These are phyloP conservation scores for Nemania sp. DNA, from an alignment of 2,329 filamentous ascomycete genomes.

Conservation along the genomic window DNA sequence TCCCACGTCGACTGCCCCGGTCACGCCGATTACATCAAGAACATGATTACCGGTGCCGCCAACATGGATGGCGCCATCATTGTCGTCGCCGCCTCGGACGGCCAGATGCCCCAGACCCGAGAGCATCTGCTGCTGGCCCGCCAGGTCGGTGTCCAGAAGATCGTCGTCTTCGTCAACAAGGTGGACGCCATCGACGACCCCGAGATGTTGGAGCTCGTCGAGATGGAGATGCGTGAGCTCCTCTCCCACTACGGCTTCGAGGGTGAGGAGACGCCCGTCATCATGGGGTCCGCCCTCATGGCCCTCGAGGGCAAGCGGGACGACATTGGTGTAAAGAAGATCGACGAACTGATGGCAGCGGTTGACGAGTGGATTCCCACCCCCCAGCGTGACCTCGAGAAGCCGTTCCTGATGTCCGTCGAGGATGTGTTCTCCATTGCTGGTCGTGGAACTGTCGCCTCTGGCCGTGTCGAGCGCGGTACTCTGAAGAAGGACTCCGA, in stretches of 20 bases:
- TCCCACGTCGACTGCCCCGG: slow-evolving; percentile 99
- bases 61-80: slow-evolving; percentile 99
- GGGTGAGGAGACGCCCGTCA: slow-evolving; percentile 94
- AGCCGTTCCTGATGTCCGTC: slow-evolving; percentile 98
- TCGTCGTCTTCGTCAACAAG: slow-evolving; percentile 99
- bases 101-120: slow-evolving; percentile 99
- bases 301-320: slow-evolving; percentile 84
- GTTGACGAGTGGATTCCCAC: slow-evolving; percentile 98
- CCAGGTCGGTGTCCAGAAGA: slow-evolving; percentile 96
- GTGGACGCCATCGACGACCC: slow-evolving; percentile 95
- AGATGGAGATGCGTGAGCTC: slow-evolving; percentile 99
- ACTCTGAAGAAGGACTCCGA: slow-evolving; percentile 90
- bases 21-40: slow-evolving; percentile 99
- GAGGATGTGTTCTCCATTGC: slow-evolving; percentile 91
- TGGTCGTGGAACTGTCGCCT: slow-evolving; percentile 94
- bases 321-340: slow-evolving; percentile 85
- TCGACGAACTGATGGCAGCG: slow-evolving; percentile 86
- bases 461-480: slow-evolving; percentile 96
- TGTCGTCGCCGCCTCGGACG: slow-evolving; percentile 96
- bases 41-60: slow-evolving; percentile 99
- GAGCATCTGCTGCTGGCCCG: slow-evolving; percentile 97
- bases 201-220: slow-evolving; percentile 99
- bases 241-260: slow-evolving; percentile 93
- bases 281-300: slow-evolving; percentile 96
- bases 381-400: slow-evolving; percentile 89